Evolutionary conservation across 805 yeast species (phyloP), one percentile per base, ranked within the genome.

Genomic region (Wickerhamomyces alni): DNA sequence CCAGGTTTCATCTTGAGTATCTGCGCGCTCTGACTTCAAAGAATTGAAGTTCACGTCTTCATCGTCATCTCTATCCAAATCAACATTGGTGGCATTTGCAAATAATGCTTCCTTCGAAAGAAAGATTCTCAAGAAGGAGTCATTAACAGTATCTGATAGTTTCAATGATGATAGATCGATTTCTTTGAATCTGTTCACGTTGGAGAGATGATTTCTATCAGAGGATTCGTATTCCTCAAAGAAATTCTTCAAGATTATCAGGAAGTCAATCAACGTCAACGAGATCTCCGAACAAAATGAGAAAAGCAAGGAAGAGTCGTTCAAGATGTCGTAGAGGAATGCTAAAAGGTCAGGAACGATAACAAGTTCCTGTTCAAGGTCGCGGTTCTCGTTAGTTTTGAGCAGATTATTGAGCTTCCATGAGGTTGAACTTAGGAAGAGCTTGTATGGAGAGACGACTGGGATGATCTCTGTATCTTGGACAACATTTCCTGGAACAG

Each of bases 11-110:
- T 36, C 38, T 5, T 47, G 28, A 13, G n/a, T 26, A 25, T 13
- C 53, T 24, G 8, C 17, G 19, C 12, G 6, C 8, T 17, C n/a
- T 19, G 30, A 34, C 17, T 38, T 40, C 17, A 46, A 43, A 17
- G 51, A 44, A 34, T 52, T 50, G 26, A 50, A 61, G 38, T 67
- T 63, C 15, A 70, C 75, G 44, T 63, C 79, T 51, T 80, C 85
- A 17, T 67, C 63, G 26, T 68, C 79, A 17, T 61, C 63, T 48
- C 82, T 65, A 32, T 75, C 81, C 38, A 79, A 53, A 11, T 67
- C 62, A 3, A 65, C 51, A 0, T 42, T 41, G n/a, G 60, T 34
- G 1, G 57, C 28, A 33, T 54, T 59, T 0, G 78, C 77, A 11
- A 66, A 47, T 17, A 62, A 61, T 7, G 70, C 63, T 47, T 80